Base-by-base conservation (phyloP, 177 flowering plant species). In the Vitis hybrid region DNA sequence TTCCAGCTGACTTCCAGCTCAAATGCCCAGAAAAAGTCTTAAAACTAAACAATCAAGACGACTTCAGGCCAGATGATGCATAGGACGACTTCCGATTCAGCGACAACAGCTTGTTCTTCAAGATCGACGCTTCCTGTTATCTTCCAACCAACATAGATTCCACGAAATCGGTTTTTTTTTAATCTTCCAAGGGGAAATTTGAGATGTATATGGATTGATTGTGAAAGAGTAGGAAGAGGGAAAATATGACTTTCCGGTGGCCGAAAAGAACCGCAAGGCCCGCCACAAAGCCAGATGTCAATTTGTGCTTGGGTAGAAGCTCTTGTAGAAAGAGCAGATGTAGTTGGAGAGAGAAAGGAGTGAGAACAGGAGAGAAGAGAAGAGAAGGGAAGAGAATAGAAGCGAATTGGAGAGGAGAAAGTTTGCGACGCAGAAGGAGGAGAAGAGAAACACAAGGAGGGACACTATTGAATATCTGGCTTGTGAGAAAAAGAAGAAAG, bases 321-420 rank as follows among this genome's bases (percentile, higher is more conserved):
- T 57, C 60, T 57, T 60, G 56, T 51, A 29, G 52, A 67, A 60
- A 66, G 61, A 67, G 49, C 56, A 61, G 33, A 13, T 11, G 18
- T n/a, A 8, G 29, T 1, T 10, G 45, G 53, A 12, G 29, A 56
- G 15, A 4, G 33, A 21, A 9, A 16, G 66, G 60, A 51, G 60
- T 51, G 60, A 51, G 21, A 14, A 13, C 33, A n/a, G 29, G 15
- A 31, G 58, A 16, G 69, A 51, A 71, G 29, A 26, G 29, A 26
- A 26, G 29, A 26, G 29, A 26, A 26, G 29, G 29, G 29, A 26
- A 26, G 29, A 26, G 29, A 26, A 26, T 0, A 0, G 29, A 6
- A 57, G 60, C n/a, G 22, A 57, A 22, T 16, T 19, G 29, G 62
- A 60, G 62, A 60, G 62, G 19, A 56, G 45, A 39, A 57, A 51